A percentile compares a stretch with the other conserved stretches of the same genome.
Conservation (phyloP, 805 yeast species). For the Yarrowia sp. region DNA sequence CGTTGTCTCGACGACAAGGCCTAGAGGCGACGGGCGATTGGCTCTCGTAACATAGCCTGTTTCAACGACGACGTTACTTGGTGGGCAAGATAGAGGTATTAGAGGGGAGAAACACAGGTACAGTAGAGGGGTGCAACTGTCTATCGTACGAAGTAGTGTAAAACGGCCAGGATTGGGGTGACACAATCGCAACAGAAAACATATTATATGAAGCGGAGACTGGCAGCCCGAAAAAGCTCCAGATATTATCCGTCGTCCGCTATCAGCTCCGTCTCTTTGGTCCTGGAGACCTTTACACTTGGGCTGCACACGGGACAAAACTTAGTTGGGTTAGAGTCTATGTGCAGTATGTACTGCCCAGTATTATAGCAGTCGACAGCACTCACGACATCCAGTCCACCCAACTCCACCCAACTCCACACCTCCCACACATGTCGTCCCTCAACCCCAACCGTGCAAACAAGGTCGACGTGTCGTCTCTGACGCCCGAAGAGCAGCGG, state of each 20-base stretch:
- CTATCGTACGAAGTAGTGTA: too few relatives aligned
- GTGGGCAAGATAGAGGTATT: neutral
- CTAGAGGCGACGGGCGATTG: neutral
- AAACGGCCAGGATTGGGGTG: too few relatives aligned
- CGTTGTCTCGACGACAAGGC: conserved; percentile 16
- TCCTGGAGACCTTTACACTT: neutral
- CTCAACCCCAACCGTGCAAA: conserved; percentile 39
- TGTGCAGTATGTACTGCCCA: conserved; percentile 31
- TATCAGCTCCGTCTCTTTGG: too few relatives aligned
- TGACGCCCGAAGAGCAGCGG: conserved; percentile 71
- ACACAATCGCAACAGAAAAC: too few relatives aligned
- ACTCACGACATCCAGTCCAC: conserved; percentile 12
- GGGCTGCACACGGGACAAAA: conserved; percentile 36
- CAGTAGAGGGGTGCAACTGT: too few relatives aligned
- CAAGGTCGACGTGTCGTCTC: conserved; percentile 37
- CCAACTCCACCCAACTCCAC: neutral
- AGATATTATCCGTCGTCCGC: too few relatives aligned
- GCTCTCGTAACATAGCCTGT: conserved; percentile 17
- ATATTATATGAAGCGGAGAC: too few relatives aligned
- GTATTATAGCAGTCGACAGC: conserved; percentile 25
- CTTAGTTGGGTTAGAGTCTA: conserved; percentile 28
- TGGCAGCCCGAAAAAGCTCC: too few relatives aligned
- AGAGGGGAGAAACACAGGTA: neutral
- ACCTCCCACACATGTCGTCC: conserved; percentile 22
- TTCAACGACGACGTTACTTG: conserved; percentile 19